These are phyloP conservation scores for Casuarina cunninghamiana DNA, from an alignment of 306 rosid species.

Conservation along the genomic window DNA sequence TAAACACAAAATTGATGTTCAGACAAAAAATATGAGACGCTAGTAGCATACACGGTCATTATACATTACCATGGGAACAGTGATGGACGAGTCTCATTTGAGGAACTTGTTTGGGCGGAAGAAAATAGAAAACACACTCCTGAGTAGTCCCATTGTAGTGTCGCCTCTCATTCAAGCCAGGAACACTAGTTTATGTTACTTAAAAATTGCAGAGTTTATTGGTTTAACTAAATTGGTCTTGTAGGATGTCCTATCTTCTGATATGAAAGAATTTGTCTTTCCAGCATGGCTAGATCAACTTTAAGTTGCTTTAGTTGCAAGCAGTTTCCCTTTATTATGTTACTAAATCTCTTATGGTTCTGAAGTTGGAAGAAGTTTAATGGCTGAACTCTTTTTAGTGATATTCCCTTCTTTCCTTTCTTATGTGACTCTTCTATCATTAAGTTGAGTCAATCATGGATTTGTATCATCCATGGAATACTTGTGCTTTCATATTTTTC, in stretches of 20 bases:
- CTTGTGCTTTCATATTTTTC: no score
- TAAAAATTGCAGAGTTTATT: background rate
- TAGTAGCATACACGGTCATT: background rate
- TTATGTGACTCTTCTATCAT: no score
- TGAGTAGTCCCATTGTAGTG: constrained; percentile 7
- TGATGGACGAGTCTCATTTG: constrained; percentile 6
- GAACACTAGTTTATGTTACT: background rate
- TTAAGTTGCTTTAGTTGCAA: background rate
- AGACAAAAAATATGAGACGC: background rate
- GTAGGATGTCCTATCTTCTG: no score
- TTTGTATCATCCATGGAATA: no score
- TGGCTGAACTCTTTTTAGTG: no score
- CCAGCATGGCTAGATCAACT: background rate
- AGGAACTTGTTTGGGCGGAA: constrained; percentile 19
- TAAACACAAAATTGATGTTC: background rate
- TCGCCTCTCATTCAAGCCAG: background rate
- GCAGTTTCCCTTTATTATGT: background rate
- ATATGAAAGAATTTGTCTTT: no score
- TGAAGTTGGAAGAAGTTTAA: no score
- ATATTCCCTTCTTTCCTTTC: no score
- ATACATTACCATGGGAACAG: background rate
- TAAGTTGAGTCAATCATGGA: no score
- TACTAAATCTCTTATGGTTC: no score
- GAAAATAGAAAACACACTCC: background rate
- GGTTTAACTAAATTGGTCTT: background rate